phyloP scores from a whole-genome alignment of 352 stramenopile genomes.

The Plasmopara muralis region DNA sequence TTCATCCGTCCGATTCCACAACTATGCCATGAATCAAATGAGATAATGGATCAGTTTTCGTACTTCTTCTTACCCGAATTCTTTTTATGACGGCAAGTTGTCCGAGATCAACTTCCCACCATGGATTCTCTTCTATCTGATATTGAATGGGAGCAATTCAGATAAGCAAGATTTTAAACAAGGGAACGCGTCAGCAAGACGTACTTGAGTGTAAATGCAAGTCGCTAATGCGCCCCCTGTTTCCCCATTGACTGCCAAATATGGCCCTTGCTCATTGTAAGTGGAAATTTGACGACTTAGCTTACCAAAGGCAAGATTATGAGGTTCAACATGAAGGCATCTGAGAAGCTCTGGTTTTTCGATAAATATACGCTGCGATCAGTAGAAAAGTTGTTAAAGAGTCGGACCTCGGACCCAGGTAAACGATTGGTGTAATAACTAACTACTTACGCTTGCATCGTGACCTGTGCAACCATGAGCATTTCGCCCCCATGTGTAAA shows the following conservation, averaged over 20 bases:
- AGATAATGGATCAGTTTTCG: neutral
- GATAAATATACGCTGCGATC: slow-evolving; percentile 52
- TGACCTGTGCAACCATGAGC: slow-evolving; percentile 86
- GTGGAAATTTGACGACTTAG: slow-evolving; percentile 77
- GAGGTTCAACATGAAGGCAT: slow-evolving; percentile 80
- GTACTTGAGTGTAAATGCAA: slow-evolving; percentile 86
- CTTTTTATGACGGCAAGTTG: slow-evolving; percentile 70
- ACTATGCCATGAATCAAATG: slow-evolving; percentile 40
- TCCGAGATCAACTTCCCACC: slow-evolving; percentile 90
- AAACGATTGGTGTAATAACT: too few species aligned
- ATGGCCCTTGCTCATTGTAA: slow-evolving; percentile 85
- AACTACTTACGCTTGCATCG: slow-evolving; percentile 23
- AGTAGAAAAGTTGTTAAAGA: slow-evolving; percentile 1
- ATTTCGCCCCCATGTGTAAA: slow-evolving; percentile 92
- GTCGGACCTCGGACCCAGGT: neutral
- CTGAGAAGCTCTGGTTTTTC: slow-evolving; percentile 63
- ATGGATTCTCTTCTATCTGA: slow-evolving; percentile 86
- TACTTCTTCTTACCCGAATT: slow-evolving; percentile 39
- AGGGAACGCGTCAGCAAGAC: neutral
- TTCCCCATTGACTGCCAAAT: slow-evolving; percentile 82
- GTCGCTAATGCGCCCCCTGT: slow-evolving; percentile 53
- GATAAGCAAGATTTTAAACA: neutral
- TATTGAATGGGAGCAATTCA: neutral
- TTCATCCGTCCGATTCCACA: slow-evolving; percentile 90
- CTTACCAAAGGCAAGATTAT: slow-evolving; percentile 84